Conservation (phyloP, 495 filamentous ascomycete genomes). For the Neurospora hispaniola region DNA sequence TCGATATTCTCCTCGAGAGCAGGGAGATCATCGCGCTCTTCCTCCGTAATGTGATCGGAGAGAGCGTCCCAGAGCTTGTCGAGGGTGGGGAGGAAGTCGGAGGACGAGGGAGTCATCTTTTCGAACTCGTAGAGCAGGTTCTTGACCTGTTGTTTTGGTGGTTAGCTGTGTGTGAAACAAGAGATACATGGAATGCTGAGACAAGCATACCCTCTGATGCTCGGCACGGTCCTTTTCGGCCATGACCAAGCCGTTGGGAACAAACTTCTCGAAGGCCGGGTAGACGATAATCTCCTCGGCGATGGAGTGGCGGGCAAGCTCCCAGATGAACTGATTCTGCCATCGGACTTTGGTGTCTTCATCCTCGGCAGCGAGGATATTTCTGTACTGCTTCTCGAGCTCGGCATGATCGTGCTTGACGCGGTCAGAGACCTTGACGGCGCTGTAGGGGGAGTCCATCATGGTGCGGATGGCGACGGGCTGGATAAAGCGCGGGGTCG, state of each 20-base stretch:
- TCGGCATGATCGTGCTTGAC: conserved; percentile 56
- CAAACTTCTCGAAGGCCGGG: conserved; percentile 51
- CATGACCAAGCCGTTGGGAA: conserved; percentile 38
- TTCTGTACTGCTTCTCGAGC: conserved; percentile 47
- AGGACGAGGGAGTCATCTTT: conserved; percentile 33
- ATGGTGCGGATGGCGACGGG: background rate
- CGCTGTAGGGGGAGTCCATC: background rate
- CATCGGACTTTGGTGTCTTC: conserved; percentile 40
- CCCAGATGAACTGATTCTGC: conserved; percentile 63
- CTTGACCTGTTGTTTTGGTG: conserved; percentile 40
- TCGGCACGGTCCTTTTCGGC: conserved; percentile 50
- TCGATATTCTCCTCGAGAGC: conserved; percentile 40
- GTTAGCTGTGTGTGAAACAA: too few species aligned
- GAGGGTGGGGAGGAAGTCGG: conserved; percentile 42
- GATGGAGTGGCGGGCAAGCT: conserved; percentile 54
- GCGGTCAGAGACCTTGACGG: conserved; percentile 32
- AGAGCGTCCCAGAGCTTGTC: conserved; percentile 43
- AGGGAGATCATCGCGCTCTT: conserved; percentile 47
- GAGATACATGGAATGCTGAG: background rate
- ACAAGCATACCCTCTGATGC: conserved; percentile 38
- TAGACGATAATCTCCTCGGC: conserved; percentile 63
- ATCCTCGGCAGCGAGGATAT: conserved; percentile 41
- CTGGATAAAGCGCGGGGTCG: background rate
- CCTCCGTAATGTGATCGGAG: conserved; percentile 48
- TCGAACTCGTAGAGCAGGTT: conserved; percentile 52